A percentile compares a stretch with the other conserved stretches of the same genome.
Conservation (phyloP, 2,329 filamentous ascomycete species). For the Sporothrix sp. region DNA sequence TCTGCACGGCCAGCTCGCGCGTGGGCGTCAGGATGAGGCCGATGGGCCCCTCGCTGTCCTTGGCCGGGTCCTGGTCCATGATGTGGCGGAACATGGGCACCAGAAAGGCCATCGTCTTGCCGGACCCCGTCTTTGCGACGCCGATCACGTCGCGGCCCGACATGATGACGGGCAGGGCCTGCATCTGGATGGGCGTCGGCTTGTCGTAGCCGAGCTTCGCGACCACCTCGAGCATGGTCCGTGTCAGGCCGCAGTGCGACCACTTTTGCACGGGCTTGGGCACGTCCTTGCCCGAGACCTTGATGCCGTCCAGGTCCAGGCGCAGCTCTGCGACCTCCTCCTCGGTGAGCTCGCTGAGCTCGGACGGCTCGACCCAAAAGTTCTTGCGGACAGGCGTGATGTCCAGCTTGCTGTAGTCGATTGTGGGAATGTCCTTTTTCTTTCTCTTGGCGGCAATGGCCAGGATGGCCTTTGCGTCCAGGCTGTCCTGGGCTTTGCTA, state of each 20-base stretch:
- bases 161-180: slow-evolving; percentile 91
- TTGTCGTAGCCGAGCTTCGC: slow-evolving; percentile 72
- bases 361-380: slow-evolving; percentile 86
- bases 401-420: slow-evolving; percentile 80
- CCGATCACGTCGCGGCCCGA: slow-evolving; percentile 92
- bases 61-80: slow-evolving; percentile 78
- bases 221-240: slow-evolving; percentile 79
- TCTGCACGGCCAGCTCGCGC: slow-evolving; percentile 85
- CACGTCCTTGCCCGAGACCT: slow-evolving; percentile 77
- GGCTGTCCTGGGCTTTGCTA: slow-evolving; percentile 39
- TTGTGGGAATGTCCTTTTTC: slow-evolving; percentile 86
- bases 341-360: slow-evolving; percentile 73
- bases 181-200: slow-evolving; percentile 89
- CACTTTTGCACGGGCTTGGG: slow-evolving; percentile 94
- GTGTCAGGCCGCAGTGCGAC: slow-evolving; percentile 86
- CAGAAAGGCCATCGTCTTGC: slow-evolving; percentile 92
- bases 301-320: slow-evolving; percentile 87
- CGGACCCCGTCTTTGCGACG: slow-evolving; percentile 94
- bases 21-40: slow-evolving; percentile 89
- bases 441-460: slow-evolving; percentile 59
- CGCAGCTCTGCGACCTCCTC: slow-evolving; percentile 74
- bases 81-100: slow-evolving; percentile 98
- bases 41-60: slow-evolving; percentile 77
- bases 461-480: slow-evolving; percentile 38
- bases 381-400: slow-evolving; percentile 83